A percentile compares a stretch with the other conserved stretches of the same genome.
Conservation (phyloP, 108 stramenopile species). For the Mayamaea pseudoterrestris region DNA sequence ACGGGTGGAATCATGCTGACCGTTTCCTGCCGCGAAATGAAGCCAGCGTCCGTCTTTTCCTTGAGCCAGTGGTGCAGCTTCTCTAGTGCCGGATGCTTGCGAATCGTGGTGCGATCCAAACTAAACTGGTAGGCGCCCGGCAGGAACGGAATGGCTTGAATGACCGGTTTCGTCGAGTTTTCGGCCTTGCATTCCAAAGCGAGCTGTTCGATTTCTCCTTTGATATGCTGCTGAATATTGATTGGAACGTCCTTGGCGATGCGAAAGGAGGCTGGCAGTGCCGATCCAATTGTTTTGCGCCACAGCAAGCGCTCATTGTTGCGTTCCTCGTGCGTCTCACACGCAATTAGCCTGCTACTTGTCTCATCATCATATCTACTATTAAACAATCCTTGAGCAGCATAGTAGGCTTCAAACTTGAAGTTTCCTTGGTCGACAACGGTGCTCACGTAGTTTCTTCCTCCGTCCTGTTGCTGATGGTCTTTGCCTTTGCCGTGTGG, state of each 20-base stretch:
- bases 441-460: neutral
- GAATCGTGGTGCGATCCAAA: slow-evolving; percentile 58
- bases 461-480: neutral
- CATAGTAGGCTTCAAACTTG: slow-evolving; percentile 76
- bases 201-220: slow-evolving; percentile 49
- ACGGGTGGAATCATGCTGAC: slow-evolving; percentile 98
- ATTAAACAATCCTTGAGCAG: slow-evolving; percentile 51
- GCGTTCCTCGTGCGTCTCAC: slow-evolving; percentile 25
- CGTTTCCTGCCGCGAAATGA: slow-evolving; percentile 95
- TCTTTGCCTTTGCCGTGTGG: neutral
- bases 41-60: slow-evolving; percentile 67
- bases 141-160: slow-evolving; percentile 55
- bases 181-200: slow-evolving; percentile 10
- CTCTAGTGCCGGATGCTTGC: slow-evolving; percentile 45
- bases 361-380: slow-evolving; percentile 7
- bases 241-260: slow-evolving; percentile 58
- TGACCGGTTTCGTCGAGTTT: slow-evolving; percentile 47
- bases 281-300: slow-evolving; percentile 32
- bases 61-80: slow-evolving; percentile 67
- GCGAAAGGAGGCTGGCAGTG: slow-evolving; percentile 69
- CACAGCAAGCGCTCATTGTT: slow-evolving; percentile 47
- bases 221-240: slow-evolving; percentile 27
- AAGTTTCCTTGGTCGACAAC: slow-evolving; percentile 39
- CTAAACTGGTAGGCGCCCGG: slow-evolving; percentile 60
- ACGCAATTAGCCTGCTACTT: neutral